A percentile compares a stretch with the other conserved stretches of the same genome.
These are phyloP conservation scores for Clavispora fructus DNA, from an alignment of 805 yeast genomes.

Conservation along the genomic window DNA sequence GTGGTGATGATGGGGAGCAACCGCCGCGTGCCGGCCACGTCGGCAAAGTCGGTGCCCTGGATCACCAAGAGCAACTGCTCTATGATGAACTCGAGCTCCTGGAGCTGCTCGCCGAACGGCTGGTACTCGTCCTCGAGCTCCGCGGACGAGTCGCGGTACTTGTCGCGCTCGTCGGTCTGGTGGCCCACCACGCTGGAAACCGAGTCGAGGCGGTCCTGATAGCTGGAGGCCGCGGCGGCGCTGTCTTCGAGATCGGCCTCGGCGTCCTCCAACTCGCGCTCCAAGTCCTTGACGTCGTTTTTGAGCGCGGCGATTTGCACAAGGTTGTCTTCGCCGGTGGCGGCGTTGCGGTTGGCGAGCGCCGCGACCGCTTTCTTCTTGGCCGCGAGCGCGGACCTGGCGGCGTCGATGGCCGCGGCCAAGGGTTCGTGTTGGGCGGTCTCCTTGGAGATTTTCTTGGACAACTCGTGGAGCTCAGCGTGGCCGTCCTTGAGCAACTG, in stretches of 20 bases:
- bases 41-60: conserved; percentile 74
- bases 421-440: conserved; percentile 3
- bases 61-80: conserved; percentile 68
- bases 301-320: neutral
- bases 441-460: conserved; percentile 11
- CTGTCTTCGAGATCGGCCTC: neutral
- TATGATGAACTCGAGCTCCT: conserved; percentile 66
- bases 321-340: neutral
- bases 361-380: conserved; percentile 7
- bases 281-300: conserved; percentile 8
- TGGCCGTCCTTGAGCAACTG: conserved; percentile 7
- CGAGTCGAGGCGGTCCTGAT: conserved; percentile 1
- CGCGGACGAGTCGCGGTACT: conserved; percentile 3
- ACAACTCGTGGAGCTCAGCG: conserved; percentile 6
- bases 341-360: neutral
- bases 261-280: conserved; percentile 5
- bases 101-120: conserved; percentile 40
- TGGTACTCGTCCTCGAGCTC: conserved; percentile 19
- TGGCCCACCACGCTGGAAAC: conserved; percentile 1
- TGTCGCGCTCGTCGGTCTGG: conserved; percentile 9
- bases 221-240: conserved; percentile 1
- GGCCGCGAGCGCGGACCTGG: conserved; percentile 1
- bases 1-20: conserved; percentile 49
- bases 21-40: conserved; percentile 83
- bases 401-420: conserved; percentile 2